phyloP scores from a whole-genome alignment of 208 protist species.

The Acanthamoeba royreba region DNA sequence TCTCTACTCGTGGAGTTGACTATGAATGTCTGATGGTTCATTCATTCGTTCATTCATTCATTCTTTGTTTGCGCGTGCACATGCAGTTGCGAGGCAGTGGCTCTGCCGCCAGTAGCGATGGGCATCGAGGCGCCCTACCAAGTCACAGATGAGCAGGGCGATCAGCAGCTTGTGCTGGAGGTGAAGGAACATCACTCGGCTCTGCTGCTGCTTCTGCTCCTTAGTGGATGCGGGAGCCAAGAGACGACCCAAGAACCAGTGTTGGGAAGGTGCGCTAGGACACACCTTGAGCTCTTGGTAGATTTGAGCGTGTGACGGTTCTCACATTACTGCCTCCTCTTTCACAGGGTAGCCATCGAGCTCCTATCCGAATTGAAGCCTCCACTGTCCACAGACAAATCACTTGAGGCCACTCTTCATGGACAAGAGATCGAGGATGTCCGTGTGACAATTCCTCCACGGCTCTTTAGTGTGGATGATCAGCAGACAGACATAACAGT shows the following conservation, averaged over 20 bases:
- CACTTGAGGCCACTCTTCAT: not conserved
- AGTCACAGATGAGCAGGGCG: not conserved
- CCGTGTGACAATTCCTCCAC: not conserved
- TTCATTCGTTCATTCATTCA: not conserved
- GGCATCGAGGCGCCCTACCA: not conserved
- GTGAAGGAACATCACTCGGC: not conserved
- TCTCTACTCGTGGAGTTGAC: no score
- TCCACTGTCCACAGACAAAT: not conserved
- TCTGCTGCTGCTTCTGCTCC: not conserved
- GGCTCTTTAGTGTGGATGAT: not conserved
- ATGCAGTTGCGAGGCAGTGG: not conserved
- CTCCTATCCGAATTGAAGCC: not conserved
- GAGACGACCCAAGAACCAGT: not conserved
- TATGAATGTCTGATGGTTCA: no score
- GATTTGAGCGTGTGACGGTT: not conserved
- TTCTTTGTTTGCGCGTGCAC: no score
- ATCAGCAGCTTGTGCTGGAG: not conserved
- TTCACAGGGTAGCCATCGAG: not conserved
- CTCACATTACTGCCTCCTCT: not conserved
- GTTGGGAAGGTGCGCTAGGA: not conserved
- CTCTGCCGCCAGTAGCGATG: not conserved
- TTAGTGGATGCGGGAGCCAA: not conserved
- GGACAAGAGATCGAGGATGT: not conserved
- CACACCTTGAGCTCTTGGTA: no score
- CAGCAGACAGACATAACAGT: not conserved